Conservation (phyloP, 2,329 filamentous ascomycete genomes). For the Sporothrix phasma region DNA sequence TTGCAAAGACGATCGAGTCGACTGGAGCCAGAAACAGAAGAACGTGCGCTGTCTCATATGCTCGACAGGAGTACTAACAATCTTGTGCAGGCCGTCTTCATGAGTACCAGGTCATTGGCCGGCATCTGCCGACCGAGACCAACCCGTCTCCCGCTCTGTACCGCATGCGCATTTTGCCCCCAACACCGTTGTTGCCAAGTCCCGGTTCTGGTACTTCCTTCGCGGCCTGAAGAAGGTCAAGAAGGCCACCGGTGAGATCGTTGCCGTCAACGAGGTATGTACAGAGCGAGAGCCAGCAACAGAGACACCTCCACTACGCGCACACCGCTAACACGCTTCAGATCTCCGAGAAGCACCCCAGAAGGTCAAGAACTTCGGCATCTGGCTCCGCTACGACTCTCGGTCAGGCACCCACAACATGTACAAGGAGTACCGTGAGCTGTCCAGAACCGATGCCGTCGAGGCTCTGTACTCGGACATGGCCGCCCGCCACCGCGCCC, state of each 20-base stretch:
- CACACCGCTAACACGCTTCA: slow-evolving; percentile 27
- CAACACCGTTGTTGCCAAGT: slow-evolving; percentile 97
- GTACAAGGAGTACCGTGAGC: slow-evolving; percentile 99
- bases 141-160: slow-evolving; percentile 98
- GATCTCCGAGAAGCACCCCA: slow-evolving; percentile 98
- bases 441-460: slow-evolving; percentile 90
- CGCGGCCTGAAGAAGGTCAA: slow-evolving; percentile 99
- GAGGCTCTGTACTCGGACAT: slow-evolving; percentile 99
- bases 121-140: slow-evolving; percentile 94
- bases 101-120: slow-evolving; percentile 99
- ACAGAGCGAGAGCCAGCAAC: background rate
- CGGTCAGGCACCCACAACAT: slow-evolving; percentile 99
- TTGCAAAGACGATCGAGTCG: background rate
- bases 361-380: slow-evolving; percentile 99
- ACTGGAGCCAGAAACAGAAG: background rate
- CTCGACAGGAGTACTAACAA: slow-evolving; percentile 17
- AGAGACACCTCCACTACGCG: background rate
- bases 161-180: slow-evolving; percentile 99
- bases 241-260: slow-evolving; percentile 99
- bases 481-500: slow-evolving; percentile 95
- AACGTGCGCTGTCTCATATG: background rate
- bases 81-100: slow-evolving; percentile 78
- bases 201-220: slow-evolving; percentile 99
- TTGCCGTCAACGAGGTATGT: slow-evolving; percentile 87
- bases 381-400: slow-evolving; percentile 99